Evolutionary conservation across 2,329 filamentous ascomycete genomes (phyloP).

Genomic region (Podosphaera fusca): DNA sequence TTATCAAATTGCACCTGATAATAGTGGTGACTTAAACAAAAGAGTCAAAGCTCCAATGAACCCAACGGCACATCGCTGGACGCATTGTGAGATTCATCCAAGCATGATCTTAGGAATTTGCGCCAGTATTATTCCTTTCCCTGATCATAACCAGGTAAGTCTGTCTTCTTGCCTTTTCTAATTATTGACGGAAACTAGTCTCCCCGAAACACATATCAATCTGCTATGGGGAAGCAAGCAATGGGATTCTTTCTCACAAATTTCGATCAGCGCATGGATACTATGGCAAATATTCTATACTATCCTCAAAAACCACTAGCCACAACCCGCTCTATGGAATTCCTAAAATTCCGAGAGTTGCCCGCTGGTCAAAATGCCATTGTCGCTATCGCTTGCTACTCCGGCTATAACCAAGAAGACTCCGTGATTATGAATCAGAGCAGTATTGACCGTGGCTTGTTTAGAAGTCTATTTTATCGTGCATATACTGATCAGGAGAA

Average conservation of each 20-base stretch:
- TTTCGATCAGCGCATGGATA: constrained; percentile 92
- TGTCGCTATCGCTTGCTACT: constrained; percentile 91
- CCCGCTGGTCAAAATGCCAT: constrained; percentile 96
- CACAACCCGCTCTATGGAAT: constrained; percentile 95
- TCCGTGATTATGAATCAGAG: constrained; percentile 99
- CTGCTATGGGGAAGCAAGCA: constrained; percentile 98
- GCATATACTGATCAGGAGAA: constrained; percentile 96
- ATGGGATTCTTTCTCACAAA: constrained; percentile 99
- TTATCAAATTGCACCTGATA: constrained; percentile 33
- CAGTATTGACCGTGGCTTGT: constrained; percentile 90
- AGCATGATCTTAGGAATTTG: constrained; percentile 98
- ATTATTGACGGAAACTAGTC: constrained; percentile 33
- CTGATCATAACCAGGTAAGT: constrained; percentile 78
- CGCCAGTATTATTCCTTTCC: constrained; percentile 97
- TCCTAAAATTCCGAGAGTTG: constrained; percentile 89
- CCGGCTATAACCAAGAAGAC: constrained; percentile 99
- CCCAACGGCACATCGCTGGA: constrained; percentile 73
- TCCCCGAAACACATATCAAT: constrained; percentile 96
- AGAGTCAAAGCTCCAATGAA: constrained; percentile 78
- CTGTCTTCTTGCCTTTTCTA: constrained; percentile 2
- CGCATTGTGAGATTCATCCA: constrained; percentile 96
- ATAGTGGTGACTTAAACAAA: constrained; percentile 52
- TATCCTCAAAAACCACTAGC: constrained; percentile 95
- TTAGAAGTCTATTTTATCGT: constrained; percentile 93
- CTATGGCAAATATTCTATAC: constrained; percentile 97